Evolutionary conservation across 179 eudicot genomes (phyloP), one percentile per base, ranked within the genome.

Genomic region (Silene vulgaris): DNA sequence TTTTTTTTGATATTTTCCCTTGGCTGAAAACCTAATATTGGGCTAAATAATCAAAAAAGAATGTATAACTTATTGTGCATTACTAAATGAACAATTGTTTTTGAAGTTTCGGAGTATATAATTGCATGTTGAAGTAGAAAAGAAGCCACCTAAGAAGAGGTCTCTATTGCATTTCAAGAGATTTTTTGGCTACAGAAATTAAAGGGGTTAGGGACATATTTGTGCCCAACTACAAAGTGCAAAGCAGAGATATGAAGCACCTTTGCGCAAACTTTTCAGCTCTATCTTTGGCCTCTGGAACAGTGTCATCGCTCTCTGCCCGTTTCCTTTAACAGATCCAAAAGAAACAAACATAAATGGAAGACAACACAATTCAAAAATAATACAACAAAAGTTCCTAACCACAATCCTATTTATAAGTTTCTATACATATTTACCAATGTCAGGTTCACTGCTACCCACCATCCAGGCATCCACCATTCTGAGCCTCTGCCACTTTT

Each of bases 261-360:
- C 99, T 90, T 75, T 90, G 90, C 19, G 97, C 97, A 80, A 92
- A 92, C 71, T 92, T 95, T 75, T 92, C 90, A 79, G 97, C 99
- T 82, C 82, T 90, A 23, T 68, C 78, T 79, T 78, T 82, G 81
- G 97, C 93, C 81, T 95, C 97, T 4, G 89, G 68, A 67, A 90
- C 96, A 9, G 97, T 86, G 16, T 87, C 90, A 83, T 95, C 99
- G 4, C 79, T 85, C 88, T 89, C 93, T 17, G 99, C 99, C 54
- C 97, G 91, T 82, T 90, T 80, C 77, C 98, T 94, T 61, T 61
- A 57, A 73, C 48, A 81, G 14, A 32, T 35, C 43, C 78, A 78
- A 69, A 32, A 21, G 50, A 52, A 40, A 20, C 69, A 35, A 14
- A 14, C 7, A 26, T 59, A 9, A 6, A 57, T 69, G 3, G 3